Conservation (phyloP, 2,329 filamentous ascomycete species). For the Fonsecaea multimorphosa region DNA sequence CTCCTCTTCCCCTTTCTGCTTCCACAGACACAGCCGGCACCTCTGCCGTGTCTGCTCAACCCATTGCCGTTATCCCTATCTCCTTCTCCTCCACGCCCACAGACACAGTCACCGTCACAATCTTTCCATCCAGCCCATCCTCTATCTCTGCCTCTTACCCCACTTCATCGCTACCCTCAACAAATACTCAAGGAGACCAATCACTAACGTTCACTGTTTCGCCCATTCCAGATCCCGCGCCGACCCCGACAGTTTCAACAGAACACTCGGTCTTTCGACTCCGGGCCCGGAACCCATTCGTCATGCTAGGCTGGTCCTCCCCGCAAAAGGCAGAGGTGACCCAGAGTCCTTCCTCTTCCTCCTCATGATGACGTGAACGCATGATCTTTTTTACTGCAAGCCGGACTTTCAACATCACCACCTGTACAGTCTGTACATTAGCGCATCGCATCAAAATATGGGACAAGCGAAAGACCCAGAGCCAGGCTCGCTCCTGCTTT, state of each 20-base stretch:
- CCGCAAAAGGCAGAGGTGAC: slow-evolving; percentile 7
- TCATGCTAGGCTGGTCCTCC: slow-evolving; percentile 11
- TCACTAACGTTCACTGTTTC: slow-evolving; percentile 11
- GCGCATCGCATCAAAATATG: background rate
- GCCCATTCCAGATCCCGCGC: slow-evolving; percentile 5
- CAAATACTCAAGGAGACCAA: background rate
- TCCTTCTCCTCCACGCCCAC: slow-evolving; percentile 4
- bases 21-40: background rate
- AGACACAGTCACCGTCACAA: slow-evolving; percentile 10
- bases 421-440: slow-evolving; percentile 5
- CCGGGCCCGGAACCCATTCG: slow-evolving; percentile 15
- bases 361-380: slow-evolving; percentile 5
- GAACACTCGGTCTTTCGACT: slow-evolving; percentile 16
- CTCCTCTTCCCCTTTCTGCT: background rate
- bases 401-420: background rate
- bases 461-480: background rate
- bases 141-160: background rate
- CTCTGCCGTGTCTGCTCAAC: background rate
- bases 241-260: slow-evolving; percentile 11
- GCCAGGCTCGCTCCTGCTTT: background rate
- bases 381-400: background rate
- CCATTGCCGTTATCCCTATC: background rate
- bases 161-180: background rate
- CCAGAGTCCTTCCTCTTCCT: background rate
- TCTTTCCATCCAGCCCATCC: background rate